Evolutionary conservation across 2,329 filamentous ascomycete species (phyloP).

Genomic region (Gliomastix tumulicola): DNA sequence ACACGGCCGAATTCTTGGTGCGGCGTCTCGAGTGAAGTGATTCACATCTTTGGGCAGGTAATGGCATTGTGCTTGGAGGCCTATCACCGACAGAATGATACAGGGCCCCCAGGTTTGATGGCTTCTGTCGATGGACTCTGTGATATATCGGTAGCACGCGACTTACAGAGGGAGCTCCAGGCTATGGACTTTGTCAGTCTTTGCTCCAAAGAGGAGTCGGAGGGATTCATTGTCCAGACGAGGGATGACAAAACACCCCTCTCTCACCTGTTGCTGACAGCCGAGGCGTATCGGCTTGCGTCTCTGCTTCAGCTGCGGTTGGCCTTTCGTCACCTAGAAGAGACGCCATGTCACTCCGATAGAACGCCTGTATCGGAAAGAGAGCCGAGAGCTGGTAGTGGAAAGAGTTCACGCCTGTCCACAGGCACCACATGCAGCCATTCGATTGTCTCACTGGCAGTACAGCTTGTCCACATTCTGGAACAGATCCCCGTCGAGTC

Average conservation of each 20-base stretch:
- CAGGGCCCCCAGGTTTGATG: neutral
- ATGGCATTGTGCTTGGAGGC: neutral
- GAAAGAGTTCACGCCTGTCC: neutral
- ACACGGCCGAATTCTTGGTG: conserved; percentile 1
- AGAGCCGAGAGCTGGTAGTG: neutral
- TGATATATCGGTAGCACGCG: neutral
- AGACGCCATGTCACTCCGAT: too few relatives aligned
- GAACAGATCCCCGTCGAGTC: neutral
- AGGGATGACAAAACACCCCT: neutral
- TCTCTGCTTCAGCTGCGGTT: neutral
- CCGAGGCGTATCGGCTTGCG: neutral
- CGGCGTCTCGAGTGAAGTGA: neutral
- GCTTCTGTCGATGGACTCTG: neutral
- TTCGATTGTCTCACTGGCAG: neutral
- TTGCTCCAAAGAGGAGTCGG: neutral
- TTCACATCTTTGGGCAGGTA: conserved; percentile 1
- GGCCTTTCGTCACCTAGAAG: neutral
- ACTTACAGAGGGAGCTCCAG: neutral
- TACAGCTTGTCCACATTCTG: conserved; percentile 1
- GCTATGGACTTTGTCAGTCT: neutral
- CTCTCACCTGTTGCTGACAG: neutral
- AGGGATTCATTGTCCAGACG: neutral
- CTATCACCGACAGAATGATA: neutral
- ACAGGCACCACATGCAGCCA: too few relatives aligned
- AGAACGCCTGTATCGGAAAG: neutral